Base-by-base conservation (phyloP, 129 eudicot genomes). In the Heracleum sosnowskyi region DNA sequence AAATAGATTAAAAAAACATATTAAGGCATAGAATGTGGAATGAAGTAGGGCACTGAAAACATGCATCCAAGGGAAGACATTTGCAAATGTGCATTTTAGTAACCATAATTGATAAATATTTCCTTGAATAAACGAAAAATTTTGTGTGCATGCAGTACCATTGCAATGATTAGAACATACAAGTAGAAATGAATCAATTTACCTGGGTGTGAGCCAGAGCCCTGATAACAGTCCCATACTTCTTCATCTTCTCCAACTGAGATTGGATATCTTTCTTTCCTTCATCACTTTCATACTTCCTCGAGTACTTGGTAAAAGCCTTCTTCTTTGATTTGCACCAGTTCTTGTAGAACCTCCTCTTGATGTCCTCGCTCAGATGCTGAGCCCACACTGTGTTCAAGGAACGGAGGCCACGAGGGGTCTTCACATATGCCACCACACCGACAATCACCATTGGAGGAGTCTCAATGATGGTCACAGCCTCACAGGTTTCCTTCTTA, bases 251-350 rank as follows among this genome's bases (percentile, higher is more conserved):
- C 80, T 83, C 83, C 28, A 83, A 66, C 83, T 83, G 86, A 13
- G 77, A 44, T 41, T 83, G 86, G 33, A 83, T 75, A 57, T 83
- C 83, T 63, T 83, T 83, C 86, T 83, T 83, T 5, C 86, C 86
- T 33, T 83, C 83, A 22, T 83, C 83, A 53, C 64, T 49, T 40
- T 76, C 83, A 55, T 26, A 83, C 80, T 83, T 83, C 81, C 71
- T 53, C 22, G 86, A 75, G 75, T 83, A 79, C 18, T 79, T 83
- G 37, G 86, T 79, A 47, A 83, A 83, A 17, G 86, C 86, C 83
- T 79, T 83, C 83, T 83, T 83, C 83, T 83, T 83, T 15, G 86
- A 83, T 82, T 83, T 83, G 86, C 80, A 79, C 86, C 86, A 83
- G 75, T 78, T 78, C 80, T 78, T 78, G 80, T 83, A 83, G 82